Evolutionary conservation across 805 yeast species (phyloP), one percentile per base, ranked within the genome.

Genomic region (Helenozyma rhizophorensis): DNA sequence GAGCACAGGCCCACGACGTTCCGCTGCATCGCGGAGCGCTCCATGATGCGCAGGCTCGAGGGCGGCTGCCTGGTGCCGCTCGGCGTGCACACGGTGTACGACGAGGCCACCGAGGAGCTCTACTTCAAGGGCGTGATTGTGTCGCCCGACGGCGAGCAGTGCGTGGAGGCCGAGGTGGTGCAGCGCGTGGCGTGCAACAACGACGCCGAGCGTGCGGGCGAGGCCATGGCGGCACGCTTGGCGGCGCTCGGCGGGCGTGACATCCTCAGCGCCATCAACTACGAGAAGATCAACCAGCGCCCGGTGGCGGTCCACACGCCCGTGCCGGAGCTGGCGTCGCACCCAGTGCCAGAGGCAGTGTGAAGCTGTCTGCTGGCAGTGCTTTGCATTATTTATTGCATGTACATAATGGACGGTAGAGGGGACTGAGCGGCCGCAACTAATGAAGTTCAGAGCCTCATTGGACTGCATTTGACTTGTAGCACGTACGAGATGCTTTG

Each of bases 61-160:
- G 98, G 97, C 40, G 98, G 98, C 7, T 93, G 98, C 61, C 86
- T 96, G 1, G 97, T 93, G 12, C 98, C 98, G 6, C 84, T 93
- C 44, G 98, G 98, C 32, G 96, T 87, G 18, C 73, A 78, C 43
- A 70, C 88, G n/a, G 43, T 50, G 7, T 83, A 72, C 43, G 58
- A 72, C 33, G 60, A 56, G 14, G 45, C 30, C 2, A 67, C 78
- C 0, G 60, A 69, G 23, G 44, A 43, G 7, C 67, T 88, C 34
- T 50, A 54, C 4, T 60, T 89, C 41, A 74, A 76, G 43, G 94
- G 84, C 5, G 71, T 83, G 23, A 94, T 90, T 11, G 83, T 88
- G 21, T 76, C 83, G 40, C 89, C 89, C 8, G 95, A 89, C 55
- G 98, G 98, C 9, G 58, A 63, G 6, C 68, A 76, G 40, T 68